Percentiles rank a stretch among this genome's conserved stretches.
These are phyloP conservation scores for Kockiozyma suomiensis DNA, from an alignment of 805 yeast species.

Conservation along the genomic window DNA sequence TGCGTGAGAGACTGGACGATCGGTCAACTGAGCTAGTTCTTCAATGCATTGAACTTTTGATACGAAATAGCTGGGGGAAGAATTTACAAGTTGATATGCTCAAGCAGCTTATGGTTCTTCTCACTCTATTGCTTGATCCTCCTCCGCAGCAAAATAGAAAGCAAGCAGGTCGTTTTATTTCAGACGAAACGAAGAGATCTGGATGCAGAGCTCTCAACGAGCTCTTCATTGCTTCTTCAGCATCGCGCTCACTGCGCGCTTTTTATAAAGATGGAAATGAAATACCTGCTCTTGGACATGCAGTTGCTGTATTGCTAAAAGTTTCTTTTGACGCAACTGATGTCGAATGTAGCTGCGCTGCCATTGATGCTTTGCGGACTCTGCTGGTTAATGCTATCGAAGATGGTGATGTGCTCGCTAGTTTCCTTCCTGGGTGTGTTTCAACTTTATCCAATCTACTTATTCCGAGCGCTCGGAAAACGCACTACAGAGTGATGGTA, in stretches of 20 bases:
- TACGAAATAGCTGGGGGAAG: constrained; percentile 54
- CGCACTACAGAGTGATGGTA: constrained; percentile 34
- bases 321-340: constrained; percentile 39
- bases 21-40: constrained; percentile 52
- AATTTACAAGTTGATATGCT: constrained; percentile 46
- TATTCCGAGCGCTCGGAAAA: constrained; percentile 34
- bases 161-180: constrained; percentile 44
- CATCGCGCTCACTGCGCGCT: constrained; percentile 27
- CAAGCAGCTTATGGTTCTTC: constrained; percentile 51
- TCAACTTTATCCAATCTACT: constrained; percentile 39
- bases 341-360: constrained; percentile 41
- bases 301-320: constrained; percentile 50
- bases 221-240: constrained; percentile 30
- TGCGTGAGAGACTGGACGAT: constrained; percentile 49
- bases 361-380: constrained; percentile 41
- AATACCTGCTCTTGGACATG: constrained; percentile 53
- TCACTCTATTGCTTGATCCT: constrained; percentile 51
- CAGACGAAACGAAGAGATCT: constrained; percentile 43
- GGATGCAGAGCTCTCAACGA: constrained; percentile 31
- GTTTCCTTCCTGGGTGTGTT: constrained; percentile 42
- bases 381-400: constrained; percentile 35
- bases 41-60: constrained; percentile 49
- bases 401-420: constrained; percentile 38
- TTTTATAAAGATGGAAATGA: constrained; percentile 43
- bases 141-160: constrained; percentile 40